Percentiles rank a stretch among this genome's conserved stretches.
Evolutionary conservation across 2,329 filamentous ascomycete species (phyloP).

Genomic region (Dendryphion nanum): DNA sequence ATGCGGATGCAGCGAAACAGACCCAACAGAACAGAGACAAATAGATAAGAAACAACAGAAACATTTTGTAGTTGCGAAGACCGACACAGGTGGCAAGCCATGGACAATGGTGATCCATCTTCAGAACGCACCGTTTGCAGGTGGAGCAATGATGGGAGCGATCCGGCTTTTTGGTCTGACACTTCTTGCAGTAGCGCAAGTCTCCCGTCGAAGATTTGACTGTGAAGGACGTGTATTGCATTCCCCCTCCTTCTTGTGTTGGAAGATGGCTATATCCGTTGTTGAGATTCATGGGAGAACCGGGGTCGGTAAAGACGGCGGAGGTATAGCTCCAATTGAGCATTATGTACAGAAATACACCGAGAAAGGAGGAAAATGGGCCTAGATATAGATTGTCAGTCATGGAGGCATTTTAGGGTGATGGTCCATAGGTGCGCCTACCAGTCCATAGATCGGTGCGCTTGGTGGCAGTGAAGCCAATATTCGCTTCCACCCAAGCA

Average conservation of each 20-base stretch:
- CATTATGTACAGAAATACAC: conserved; percentile 70
- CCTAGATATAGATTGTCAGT: conserved; percentile 28
- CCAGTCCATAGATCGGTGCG: conserved; percentile 32
- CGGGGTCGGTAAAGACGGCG: conserved; percentile 90
- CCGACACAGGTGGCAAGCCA: conserved; percentile 97
- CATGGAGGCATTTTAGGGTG: not conserved
- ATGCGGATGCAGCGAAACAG: conserved; percentile 71
- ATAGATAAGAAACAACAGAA: conserved; percentile 88
- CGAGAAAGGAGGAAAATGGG: conserved; percentile 57
- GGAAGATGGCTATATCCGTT: conserved; percentile 77
- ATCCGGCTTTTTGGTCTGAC: conserved; percentile 90
- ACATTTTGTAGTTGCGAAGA: conserved; percentile 91
- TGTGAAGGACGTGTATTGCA: conserved; percentile 73
- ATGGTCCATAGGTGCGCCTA: conserved; percentile 8
- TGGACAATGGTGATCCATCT: conserved; percentile 99
- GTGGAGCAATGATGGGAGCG: conserved; percentile 96
- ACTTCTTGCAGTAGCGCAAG: conserved; percentile 94
- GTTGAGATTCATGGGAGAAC: conserved; percentile 55
- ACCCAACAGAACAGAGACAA: conserved; percentile 82
- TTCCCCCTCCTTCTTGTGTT: conserved; percentile 58
- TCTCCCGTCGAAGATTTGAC: conserved; percentile 84
- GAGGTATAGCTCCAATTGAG: conserved; percentile 88
- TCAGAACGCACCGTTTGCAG: conserved; percentile 89
- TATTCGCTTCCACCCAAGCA: conserved; percentile 77
- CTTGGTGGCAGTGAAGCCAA: conserved; percentile 53